These are phyloP conservation scores for Gleditsia sinensis DNA, from an alignment of 306 rosid genomes.

Conservation along the genomic window DNA sequence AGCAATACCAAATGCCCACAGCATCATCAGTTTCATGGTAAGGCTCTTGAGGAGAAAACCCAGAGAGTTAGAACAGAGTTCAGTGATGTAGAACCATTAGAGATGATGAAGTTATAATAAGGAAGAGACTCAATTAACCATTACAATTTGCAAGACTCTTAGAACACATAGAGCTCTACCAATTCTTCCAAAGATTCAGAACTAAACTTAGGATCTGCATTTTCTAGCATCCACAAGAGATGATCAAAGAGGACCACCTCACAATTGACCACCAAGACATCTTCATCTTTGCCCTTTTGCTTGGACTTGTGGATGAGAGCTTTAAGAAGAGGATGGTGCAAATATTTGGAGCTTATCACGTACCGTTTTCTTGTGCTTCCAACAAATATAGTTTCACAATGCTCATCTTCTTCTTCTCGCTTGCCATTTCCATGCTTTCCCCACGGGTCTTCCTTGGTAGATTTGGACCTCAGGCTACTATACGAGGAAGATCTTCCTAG, in stretches of 20 bases:
- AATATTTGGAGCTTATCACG: slow-evolving; percentile 49
- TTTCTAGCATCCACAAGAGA: slow-evolving; percentile 69
- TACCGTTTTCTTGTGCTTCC: slow-evolving; percentile 64
- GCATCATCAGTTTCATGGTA: too few relatives aligned
- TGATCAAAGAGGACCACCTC: slow-evolving; percentile 77
- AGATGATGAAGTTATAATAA: too few relatives aligned
- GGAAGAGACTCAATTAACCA: not conserved
- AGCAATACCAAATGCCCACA: too few relatives aligned
- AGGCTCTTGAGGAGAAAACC: too few relatives aligned
- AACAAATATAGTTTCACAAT: slow-evolving; percentile 44
- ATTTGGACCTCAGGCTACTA: slow-evolving; percentile 58
- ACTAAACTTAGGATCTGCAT: slow-evolving; percentile 56
- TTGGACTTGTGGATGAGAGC: slow-evolving; percentile 59
- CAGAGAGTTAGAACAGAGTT: not conserved
- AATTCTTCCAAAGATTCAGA: slow-evolving; percentile 66
- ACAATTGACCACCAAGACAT: slow-evolving; percentile 47
- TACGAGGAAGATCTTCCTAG: slow-evolving; percentile 59
- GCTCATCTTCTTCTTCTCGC: not conserved
- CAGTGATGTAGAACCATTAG: not conserved
- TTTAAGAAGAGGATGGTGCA: slow-evolving; percentile 57
- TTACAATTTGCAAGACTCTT: not conserved
- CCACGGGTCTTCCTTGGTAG: slow-evolving; percentile 43
- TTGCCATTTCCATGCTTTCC: slow-evolving; percentile 2
- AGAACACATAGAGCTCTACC: slow-evolving; percentile 60
- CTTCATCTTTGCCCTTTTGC: not conserved